phyloP scores from a whole-genome alignment of 2,329 filamentous ascomycete genomes.

The Cadophora gregata region DNA sequence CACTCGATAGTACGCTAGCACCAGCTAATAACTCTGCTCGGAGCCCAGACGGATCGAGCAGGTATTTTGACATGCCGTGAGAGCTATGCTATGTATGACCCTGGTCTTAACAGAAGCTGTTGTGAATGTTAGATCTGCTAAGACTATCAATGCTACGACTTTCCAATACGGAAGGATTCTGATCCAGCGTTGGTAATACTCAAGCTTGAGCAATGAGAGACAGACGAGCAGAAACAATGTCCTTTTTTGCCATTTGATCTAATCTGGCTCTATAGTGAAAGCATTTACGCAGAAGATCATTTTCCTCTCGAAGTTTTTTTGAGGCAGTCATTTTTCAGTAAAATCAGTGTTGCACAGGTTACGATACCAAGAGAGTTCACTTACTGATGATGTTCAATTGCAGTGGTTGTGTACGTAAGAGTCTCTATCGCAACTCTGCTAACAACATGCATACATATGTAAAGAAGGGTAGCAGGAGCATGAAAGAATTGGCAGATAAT shows the following conservation, averaged over 20 bases:
- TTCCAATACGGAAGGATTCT: constrained; percentile 74
- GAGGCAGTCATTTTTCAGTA: constrained; percentile 50
- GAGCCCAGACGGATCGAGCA: constrained; percentile 52
- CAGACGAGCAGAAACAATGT: too few species aligned
- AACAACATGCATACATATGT: constrained; percentile 43
- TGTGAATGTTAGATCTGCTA: constrained; percentile 62
- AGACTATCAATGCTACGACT: constrained; percentile 61
- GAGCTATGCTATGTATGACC: constrained; percentile 58
- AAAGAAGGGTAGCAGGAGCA: constrained; percentile 48
- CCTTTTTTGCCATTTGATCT: too few species aligned
- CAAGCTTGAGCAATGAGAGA: constrained; percentile 53
- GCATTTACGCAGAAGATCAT: constrained; percentile 61
- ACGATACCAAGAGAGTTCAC: background rate
- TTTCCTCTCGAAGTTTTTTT: constrained; percentile 66
- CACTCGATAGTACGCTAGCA: constrained; percentile 57
- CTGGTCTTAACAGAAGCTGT: constrained; percentile 50
- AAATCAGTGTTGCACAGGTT: constrained; percentile 57
- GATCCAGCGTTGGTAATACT: constrained; percentile 75
- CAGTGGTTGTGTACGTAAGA: constrained; percentile 61
- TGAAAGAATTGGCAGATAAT: constrained; percentile 35
- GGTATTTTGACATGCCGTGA: constrained; percentile 48
- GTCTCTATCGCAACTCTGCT: background rate
- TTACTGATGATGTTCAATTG: background rate
- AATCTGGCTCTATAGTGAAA: constrained; percentile 69
- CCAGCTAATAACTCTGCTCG: constrained; percentile 53